Evolutionary conservation across 495 filamentous ascomycete genomes (phyloP).

Genomic region (Lindgomyces ingoldianus): DNA sequence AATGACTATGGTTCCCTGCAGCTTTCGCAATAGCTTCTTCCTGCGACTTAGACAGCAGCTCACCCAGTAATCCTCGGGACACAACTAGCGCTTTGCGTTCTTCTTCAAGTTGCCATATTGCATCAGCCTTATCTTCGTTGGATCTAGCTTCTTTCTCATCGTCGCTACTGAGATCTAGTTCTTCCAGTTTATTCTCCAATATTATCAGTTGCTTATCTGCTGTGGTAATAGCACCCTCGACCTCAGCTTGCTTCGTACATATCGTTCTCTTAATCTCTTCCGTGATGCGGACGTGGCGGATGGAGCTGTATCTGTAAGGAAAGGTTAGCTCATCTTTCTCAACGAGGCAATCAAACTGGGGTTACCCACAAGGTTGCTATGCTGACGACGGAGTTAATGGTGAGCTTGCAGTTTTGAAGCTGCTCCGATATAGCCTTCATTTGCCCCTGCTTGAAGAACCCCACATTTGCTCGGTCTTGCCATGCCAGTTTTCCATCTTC

Average conservation of each 20-base stretch:
- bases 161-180: constrained; percentile 29
- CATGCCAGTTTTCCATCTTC: constrained; percentile 43
- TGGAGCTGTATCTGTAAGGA: constrained; percentile 40
- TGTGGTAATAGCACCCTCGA: constrained; percentile 40
- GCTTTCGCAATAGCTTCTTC: constrained; percentile 37
- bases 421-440: constrained; percentile 36
- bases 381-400: constrained; percentile 42
- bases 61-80: constrained; percentile 42
- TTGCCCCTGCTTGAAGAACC: constrained; percentile 44
- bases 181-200: constrained; percentile 38
- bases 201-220: constrained; percentile 40
- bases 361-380: constrained; percentile 45
- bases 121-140: constrained; percentile 3
- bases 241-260: constrained; percentile 37
- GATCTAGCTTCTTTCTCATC: constrained; percentile 23
- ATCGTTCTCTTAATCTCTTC: constrained; percentile 42
- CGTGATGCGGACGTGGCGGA: constrained; percentile 39
- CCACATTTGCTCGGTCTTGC: constrained; percentile 45
- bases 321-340: constrained; percentile 24
- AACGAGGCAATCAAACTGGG: constrained; percentile 1
- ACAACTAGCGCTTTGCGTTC: constrained; percentile 39
- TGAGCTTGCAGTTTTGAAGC: constrained; percentile 43
- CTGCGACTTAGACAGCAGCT: constrained; percentile 41
- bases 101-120: constrained; percentile 42
- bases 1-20: not conserved